These are phyloP conservation scores for Drechmeria coniospora DNA, from an alignment of 2,329 filamentous ascomycete species.

Conservation along the genomic window DNA sequence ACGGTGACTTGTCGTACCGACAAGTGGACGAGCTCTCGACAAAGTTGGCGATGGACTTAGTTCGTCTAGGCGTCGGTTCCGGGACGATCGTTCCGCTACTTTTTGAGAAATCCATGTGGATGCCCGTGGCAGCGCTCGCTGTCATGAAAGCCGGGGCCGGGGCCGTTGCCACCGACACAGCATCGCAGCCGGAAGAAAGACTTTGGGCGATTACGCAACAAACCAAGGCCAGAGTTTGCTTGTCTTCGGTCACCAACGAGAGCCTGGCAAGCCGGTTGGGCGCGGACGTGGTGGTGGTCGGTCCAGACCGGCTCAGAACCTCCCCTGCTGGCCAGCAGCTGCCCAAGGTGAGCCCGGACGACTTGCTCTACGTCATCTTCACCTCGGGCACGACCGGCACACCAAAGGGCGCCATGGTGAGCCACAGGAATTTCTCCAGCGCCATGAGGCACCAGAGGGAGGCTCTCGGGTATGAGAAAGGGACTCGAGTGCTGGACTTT, in stretches of 20 bases:
- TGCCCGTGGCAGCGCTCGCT: constrained; percentile 8
- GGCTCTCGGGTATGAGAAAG: constrained; percentile 1
- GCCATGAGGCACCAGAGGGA: constrained; percentile 4
- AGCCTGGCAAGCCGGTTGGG: constrained; percentile 2
- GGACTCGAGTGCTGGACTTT: constrained; percentile 5
- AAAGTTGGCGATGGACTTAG: constrained; percentile 5
- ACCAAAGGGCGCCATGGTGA: constrained; percentile 10
- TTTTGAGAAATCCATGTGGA: constrained; percentile 12
- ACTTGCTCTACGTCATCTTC: constrained; percentile 10
- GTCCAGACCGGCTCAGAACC: background rate
- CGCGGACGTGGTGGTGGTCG: constrained; percentile 1
- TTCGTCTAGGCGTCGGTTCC: constrained; percentile 9
- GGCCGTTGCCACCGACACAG: constrained; percentile 12
- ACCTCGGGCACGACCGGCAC: constrained; percentile 12
- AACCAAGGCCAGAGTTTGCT: constrained; percentile 3
- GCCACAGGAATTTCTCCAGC: constrained; percentile 6
- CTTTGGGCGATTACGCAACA: constrained; percentile 6
- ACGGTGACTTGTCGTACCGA: constrained; percentile 21
- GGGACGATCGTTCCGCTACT: constrained; percentile 9
- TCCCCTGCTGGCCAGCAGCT: no score
- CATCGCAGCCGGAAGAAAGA: constrained; percentile 5
- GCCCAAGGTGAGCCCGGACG: constrained; percentile 1
- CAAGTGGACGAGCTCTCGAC: constrained; percentile 13
- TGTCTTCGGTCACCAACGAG: constrained; percentile 6
- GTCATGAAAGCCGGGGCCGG: constrained; percentile 10